Percentiles rank a stretch among this genome's conserved stretches.
phyloP scores from a whole-genome alignment of 1,284 basidiomycete species.

The Flammula alnicola region DNA sequence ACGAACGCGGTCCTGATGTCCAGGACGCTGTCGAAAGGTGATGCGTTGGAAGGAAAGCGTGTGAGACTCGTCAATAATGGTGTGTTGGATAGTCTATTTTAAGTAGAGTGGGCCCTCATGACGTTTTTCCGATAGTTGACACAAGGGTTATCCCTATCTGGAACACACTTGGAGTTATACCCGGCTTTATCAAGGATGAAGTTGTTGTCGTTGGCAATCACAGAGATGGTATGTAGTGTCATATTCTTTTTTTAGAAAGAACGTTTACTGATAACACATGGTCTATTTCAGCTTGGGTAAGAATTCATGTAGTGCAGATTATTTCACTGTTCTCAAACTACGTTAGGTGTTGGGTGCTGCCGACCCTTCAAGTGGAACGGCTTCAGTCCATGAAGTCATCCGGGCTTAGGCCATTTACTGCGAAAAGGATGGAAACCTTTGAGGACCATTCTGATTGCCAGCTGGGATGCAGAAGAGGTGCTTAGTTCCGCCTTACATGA shows the following conservation, averaged over 20 bases:
- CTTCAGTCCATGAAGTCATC: slow-evolving; percentile 80
- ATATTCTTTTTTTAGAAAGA: no score
- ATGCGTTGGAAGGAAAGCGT: slow-evolving; percentile 48
- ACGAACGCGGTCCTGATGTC: slow-evolving; percentile 64
- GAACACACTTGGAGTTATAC: slow-evolving; percentile 89
- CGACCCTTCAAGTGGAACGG: slow-evolving; percentile 88
- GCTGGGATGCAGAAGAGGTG: slow-evolving; percentile 91
- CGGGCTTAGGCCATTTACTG: slow-evolving; percentile 79
- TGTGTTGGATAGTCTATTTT: no score
- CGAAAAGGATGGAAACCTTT: slow-evolving; percentile 88
- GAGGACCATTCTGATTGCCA: slow-evolving; percentile 79
- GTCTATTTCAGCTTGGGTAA: neutral
- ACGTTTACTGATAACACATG: no score
- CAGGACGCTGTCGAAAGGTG: slow-evolving; percentile 36
- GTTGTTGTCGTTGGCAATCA: slow-evolving; percentile 87
- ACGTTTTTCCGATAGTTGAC: slow-evolving; percentile 53
- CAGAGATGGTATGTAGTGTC: slow-evolving; percentile 66
- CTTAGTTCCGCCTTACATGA: neutral
- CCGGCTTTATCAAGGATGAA: slow-evolving; percentile 85
- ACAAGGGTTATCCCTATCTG: slow-evolving; percentile 77
- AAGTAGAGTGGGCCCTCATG: neutral
- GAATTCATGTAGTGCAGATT: neutral
- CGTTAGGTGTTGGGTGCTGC: slow-evolving; percentile 79
- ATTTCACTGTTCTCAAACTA: no score
- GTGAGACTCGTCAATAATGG: slow-evolving; percentile 69